A percentile compares a stretch with the other conserved stretches of the same genome.
Evolutionary conservation across 371 early-diverging fungal species (phyloP).

Genomic region (Rhizopus delemar): DNA sequence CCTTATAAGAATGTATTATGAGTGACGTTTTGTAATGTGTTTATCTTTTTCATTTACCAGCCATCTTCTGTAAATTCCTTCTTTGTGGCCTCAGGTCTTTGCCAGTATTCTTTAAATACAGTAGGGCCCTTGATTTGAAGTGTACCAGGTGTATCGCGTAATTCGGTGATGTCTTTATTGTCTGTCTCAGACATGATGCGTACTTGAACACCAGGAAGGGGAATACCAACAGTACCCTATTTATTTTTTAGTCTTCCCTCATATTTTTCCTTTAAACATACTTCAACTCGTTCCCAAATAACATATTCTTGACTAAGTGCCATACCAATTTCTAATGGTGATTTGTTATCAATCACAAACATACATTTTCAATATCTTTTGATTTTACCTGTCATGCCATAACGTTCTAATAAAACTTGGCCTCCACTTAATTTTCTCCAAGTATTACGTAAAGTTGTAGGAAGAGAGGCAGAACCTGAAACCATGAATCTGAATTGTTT

Average conservation of each 20-base stretch:
- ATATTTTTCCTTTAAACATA: constrained; percentile 6
- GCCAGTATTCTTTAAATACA: constrained; percentile 79
- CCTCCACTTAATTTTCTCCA: constrained; percentile 73
- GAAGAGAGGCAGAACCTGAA: constrained; percentile 79
- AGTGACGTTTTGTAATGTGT: constrained; percentile 58
- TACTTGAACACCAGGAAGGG: constrained; percentile 72
- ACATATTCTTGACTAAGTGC: constrained; percentile 72
- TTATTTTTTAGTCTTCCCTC: background rate
- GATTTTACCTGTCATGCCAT: constrained; percentile 74
- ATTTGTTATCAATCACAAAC: background rate
- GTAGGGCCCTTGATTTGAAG: constrained; percentile 69
- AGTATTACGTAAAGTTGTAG: constrained; percentile 57
- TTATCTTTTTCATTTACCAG: constrained; percentile 62
- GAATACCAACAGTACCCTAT: constrained; percentile 76
- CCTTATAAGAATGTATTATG: constrained; percentile 26
- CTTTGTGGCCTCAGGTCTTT: constrained; percentile 71
- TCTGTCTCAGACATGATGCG: constrained; percentile 57
- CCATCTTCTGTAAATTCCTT: constrained; percentile 71
- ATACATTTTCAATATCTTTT: no score
- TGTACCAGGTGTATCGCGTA: constrained; percentile 61
- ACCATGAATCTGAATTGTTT: constrained; percentile 76
- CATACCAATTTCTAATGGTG: constrained; percentile 76
- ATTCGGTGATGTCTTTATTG: constrained; percentile 53
- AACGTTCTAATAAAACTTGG: constrained; percentile 78
- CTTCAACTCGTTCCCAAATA: constrained; percentile 52